These are phyloP conservation scores for Chlorella sp. DNA, from an alignment of 139 green algal species.

Conservation along the genomic window DNA sequence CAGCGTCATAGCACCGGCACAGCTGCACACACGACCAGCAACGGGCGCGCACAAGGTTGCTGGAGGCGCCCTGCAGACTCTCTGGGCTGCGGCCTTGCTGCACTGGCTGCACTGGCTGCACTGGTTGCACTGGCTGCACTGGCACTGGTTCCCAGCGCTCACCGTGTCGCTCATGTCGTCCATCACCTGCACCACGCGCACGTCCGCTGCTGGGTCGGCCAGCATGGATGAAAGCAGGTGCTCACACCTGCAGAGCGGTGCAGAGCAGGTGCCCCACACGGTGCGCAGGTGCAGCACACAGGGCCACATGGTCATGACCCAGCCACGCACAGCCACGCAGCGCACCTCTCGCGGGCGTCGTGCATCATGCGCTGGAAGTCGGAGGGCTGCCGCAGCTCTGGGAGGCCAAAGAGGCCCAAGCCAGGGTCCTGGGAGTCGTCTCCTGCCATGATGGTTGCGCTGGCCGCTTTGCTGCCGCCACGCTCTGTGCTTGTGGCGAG, in stretches of 20 bases:
- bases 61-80: too few relatives aligned
- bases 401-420: background rate
- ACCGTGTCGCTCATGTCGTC: conserved; percentile 37
- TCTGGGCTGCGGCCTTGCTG: too few relatives aligned
- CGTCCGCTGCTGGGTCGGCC: conserved; percentile 1
- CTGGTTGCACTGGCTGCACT: background rate
- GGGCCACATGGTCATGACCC: background rate
- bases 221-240: conserved; percentile 7
- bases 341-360: background rate
- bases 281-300: too few relatives aligned
- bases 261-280: background rate
- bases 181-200: conserved; percentile 22
- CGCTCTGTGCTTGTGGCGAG: too few relatives aligned
- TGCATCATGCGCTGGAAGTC: background rate
- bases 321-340: background rate
- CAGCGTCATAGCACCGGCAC: conserved; percentile 38
- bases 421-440: too few relatives aligned
- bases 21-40: conserved; percentile 36
- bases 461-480: too few relatives aligned
- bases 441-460: too few relatives aligned
- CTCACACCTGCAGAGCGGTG: conserved; percentile 20
- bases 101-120: background rate
- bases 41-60: too few relatives aligned
- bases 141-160: background rate
- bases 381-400: background rate